phyloP scores from a whole-genome alignment of 768 basidiomycete genomes.

The Russula lepida region DNA sequence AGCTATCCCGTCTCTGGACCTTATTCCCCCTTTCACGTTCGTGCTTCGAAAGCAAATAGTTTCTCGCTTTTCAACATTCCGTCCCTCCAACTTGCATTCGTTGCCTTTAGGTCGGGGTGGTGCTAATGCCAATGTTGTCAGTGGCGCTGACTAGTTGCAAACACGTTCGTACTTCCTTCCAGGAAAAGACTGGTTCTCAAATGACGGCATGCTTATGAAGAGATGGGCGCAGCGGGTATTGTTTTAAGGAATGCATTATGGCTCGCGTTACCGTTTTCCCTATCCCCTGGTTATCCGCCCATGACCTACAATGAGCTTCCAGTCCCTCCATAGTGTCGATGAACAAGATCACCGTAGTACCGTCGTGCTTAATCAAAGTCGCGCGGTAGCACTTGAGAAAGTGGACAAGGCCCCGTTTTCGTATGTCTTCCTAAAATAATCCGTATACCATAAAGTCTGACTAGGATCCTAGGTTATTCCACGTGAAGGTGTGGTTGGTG shows the following conservation, averaged over 20 bases:
- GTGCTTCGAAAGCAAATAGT: background rate
- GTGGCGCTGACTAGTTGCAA: background rate
- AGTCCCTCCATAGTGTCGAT: background rate
- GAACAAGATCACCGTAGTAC: background rate
- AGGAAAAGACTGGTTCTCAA: background rate
- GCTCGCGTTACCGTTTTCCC: background rate
- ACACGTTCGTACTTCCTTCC: constrained; percentile 12
- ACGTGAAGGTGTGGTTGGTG: constrained; percentile 38
- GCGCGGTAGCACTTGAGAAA: constrained; percentile 75
- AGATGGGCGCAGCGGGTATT: background rate
- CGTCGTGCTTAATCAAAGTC: constrained; percentile 50
- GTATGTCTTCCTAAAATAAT: constrained; percentile 35
- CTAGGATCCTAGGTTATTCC: constrained; percentile 34
- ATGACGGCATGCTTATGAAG: constrained; percentile 5
- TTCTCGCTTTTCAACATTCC: background rate
- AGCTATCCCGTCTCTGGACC: background rate
- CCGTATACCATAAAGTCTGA: background rate
- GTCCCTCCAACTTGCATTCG: background rate
- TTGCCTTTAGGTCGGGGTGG: background rate
- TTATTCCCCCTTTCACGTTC: constrained; percentile 6
- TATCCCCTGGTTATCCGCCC: background rate
- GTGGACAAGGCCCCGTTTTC: constrained; percentile 84
- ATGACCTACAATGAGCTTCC: constrained; percentile 10
- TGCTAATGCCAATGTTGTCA: background rate
- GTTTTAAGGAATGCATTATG: background rate